Conservation (phyloP, 2,329 filamentous ascomycete species). For the Xylariaceae sp. region DNA sequence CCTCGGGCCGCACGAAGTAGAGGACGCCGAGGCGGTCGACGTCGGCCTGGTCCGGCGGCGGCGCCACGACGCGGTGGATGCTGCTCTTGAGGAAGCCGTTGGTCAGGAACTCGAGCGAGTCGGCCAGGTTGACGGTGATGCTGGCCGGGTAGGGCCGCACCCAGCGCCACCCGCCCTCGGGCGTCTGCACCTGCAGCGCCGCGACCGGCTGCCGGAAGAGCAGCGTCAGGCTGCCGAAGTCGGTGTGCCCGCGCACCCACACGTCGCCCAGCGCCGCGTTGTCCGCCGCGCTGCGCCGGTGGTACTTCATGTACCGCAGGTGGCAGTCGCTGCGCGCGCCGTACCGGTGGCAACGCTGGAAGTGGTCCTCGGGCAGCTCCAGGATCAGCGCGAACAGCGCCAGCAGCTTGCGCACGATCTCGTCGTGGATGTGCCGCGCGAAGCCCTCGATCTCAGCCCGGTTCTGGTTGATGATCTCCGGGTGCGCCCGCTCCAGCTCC, state of each 20-base stretch:
- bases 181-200: constrained; percentile 43
- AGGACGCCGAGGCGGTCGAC: constrained; percentile 40
- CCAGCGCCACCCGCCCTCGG: constrained; percentile 40
- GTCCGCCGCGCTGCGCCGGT: constrained; percentile 35
- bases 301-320: constrained; percentile 54
- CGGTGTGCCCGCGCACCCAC: constrained; percentile 40
- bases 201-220: constrained; percentile 52
- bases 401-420: constrained; percentile 27
- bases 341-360: constrained; percentile 47
- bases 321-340: constrained; percentile 46
- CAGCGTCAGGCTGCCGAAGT: constrained; percentile 48
- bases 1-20: constrained; percentile 32
- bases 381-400: constrained; percentile 39
- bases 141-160: constrained; percentile 38
- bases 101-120: constrained; percentile 41
- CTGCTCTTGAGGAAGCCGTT: constrained; percentile 37
- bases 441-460: constrained; percentile 26
- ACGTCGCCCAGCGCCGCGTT: constrained; percentile 30
- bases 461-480: constrained; percentile 25
- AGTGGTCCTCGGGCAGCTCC: constrained; percentile 48
- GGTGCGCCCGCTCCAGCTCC: constrained; percentile 23
- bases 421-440: constrained; percentile 26
- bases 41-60: constrained; percentile 34
- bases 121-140: constrained; percentile 46
- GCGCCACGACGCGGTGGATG: constrained; percentile 35